Evolutionary conservation across 2,329 filamentous ascomycete genomes (phyloP), one percentile per base, ranked within the genome.

Genomic region (Penicillium sp.): DNA sequence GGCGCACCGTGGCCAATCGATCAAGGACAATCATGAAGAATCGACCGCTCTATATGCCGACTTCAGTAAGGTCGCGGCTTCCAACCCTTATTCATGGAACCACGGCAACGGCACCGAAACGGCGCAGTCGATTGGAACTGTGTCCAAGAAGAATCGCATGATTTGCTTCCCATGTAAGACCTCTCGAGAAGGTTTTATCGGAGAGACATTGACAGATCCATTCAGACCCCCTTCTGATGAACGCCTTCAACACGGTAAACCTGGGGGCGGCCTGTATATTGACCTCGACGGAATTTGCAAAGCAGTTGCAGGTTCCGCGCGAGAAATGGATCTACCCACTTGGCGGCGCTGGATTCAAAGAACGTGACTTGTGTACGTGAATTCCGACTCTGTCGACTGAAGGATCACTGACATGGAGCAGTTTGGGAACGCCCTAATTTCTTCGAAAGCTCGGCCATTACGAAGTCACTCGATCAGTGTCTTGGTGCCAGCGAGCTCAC

Each of bases 171-270:
- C 86, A 13, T 88, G 84, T 86, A 66, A 48, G 79, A 68, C 10
- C 39, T 11, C 5, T 36, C 7, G 16, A 36, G 4, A 11, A 18
- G 3, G 20, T 11, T 20, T 5, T 8, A 11, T 11, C 8, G 33
- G 16, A 9, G 20, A 1, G 4, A 10, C 8, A 27, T 24, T 20
- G 22, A 27, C 22, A 8, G n/a, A 27, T 28, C 40, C 27, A 18
- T 20, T 2, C 43, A 87, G 84, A 88, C 68, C 83, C 84, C 0
- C 70, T 88, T 0, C 68, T 87, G 9, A 87, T 88, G 85, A 88
- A 88, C 61, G 85, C 85, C 0, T 88, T 87, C 69, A 88, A 88
- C 57, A 85, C 77, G 2, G 79, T 88, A 31, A 88, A 88, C 53
- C 70, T 88, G 13, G 79, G 84, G 2, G 81, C 76, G 0, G 82